A percentile compares a stretch with the other conserved stretches of the same genome.
phyloP scores from a whole-genome alignment of 2,329 filamentous ascomycete genomes.

The Thielaviopsis populi region DNA sequence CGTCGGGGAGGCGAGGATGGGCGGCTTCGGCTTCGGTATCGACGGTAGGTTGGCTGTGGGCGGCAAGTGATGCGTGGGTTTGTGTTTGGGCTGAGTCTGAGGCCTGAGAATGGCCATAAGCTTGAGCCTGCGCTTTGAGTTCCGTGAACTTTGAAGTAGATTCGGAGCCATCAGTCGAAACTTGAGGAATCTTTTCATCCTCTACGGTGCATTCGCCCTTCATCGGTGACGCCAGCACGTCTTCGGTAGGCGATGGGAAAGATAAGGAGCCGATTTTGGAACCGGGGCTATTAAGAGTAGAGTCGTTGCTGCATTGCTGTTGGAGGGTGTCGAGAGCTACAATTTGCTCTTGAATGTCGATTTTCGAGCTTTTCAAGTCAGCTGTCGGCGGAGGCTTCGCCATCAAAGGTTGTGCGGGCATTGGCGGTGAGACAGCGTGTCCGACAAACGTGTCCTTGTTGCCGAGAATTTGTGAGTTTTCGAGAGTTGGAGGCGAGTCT shows the following conservation, averaged over 20 bases:
- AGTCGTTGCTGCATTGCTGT: slow-evolving; percentile 32
- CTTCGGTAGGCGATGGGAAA: background rate
- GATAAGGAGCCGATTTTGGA: background rate
- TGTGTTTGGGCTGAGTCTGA: background rate
- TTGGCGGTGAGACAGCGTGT: slow-evolving; percentile 22
- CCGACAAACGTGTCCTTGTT: slow-evolving; percentile 1
- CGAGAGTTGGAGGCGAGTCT: slow-evolving; percentile 20
- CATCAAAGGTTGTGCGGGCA: slow-evolving; percentile 25
- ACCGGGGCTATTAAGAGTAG: slow-evolving; percentile 41
- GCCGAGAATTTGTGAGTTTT: background rate
- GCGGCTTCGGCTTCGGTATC: slow-evolving; percentile 19
- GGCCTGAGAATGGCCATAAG: background rate
- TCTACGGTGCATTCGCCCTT: background rate
- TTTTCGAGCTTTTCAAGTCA: background rate
- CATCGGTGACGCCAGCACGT: background rate
- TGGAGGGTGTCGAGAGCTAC: background rate
- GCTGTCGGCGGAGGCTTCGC: background rate
- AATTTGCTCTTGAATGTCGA: background rate
- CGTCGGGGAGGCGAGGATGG: slow-evolving; percentile 26
- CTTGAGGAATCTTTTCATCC: background rate
- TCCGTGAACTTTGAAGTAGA: background rate
- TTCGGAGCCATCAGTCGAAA: background rate
- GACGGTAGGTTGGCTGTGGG: slow-evolving; percentile 27
- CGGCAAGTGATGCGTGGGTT: slow-evolving; percentile 23
- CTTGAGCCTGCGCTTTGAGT: slow-evolving; percentile 7